Base-by-base conservation (phyloP, 2,329 filamentous ascomycete species). In the Byssochlamys sp. region DNA sequence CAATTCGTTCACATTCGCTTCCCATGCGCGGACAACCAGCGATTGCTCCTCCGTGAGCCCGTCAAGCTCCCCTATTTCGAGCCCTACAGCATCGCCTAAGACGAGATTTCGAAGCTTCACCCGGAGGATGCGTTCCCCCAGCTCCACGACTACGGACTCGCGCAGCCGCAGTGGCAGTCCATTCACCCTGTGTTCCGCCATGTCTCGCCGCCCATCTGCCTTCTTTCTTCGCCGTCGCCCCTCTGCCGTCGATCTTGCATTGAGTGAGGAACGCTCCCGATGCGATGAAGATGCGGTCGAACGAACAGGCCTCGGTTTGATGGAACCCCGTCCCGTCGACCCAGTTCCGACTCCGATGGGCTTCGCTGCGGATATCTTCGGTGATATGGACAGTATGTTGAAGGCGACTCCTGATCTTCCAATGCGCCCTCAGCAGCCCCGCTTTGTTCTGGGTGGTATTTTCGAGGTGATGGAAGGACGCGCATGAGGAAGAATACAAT, bases 361-460 rank as follows among this genome's bases (percentile, higher is more conserved):
- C 51, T 50, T 66, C 55, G 63, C 61, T 31, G 60, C 59, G 50
- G 62, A 59, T 54, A 39, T 65, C 26, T 60, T 65, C 51, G 60
- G 54, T 25, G 56, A 60, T 25, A 48, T 62, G 53, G 35, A 56
- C 26, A 48, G 55, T 53, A 28, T 28, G 12, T 4, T 56, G 33
- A 33, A 57, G 10, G 55, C 57, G 52, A 35, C 52, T 55, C 53
- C 59, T 55, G 52, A 57, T 31, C 27, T 55, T 39, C 28, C 55
- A 11, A 59, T 59, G 12, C 57, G 59, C 27, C 27, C 58, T 5
- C 61, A 60, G 39, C 68, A 68, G 60, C 73, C 73, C 19, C 64
- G 68, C 19, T 75, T 73, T 60, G 75, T 78, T 26, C 73, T 78
- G 71, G 75, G 75, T 14, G 76, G 76, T 7, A 78, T 78, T 33